phyloP scores from a whole-genome alignment of 2,329 filamentous ascomycete species.

The Paraphoma chrysanthemicola region DNA sequence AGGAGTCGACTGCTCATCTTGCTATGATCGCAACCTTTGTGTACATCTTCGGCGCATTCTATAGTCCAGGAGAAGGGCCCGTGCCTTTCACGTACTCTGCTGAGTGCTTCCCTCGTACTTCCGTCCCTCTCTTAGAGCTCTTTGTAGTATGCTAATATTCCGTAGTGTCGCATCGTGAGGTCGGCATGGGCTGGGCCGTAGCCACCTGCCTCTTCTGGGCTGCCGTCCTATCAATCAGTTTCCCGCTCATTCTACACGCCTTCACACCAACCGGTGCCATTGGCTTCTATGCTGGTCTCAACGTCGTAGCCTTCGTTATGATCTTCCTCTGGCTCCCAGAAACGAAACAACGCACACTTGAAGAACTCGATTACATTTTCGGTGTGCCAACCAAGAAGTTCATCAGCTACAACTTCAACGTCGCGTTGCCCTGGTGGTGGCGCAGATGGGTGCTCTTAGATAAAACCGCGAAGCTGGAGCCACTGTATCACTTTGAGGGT shows the following conservation, averaged over 20 bases:
- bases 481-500: slow-evolving; percentile 36
- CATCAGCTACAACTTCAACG: slow-evolving; percentile 40
- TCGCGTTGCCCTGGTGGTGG: neutral
- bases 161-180: slow-evolving; percentile 63
- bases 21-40: slow-evolving; percentile 63
- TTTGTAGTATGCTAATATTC: no score
- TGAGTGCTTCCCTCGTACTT: slow-evolving; percentile 66
- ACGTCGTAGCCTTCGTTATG: slow-evolving; percentile 32
- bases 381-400: slow-evolving; percentile 49
- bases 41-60: slow-evolving; percentile 60
- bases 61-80: slow-evolving; percentile 54
- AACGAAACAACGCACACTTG: slow-evolving; percentile 40
- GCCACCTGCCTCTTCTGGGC: slow-evolving; percentile 52
- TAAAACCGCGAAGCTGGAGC: slow-evolving; percentile 26
- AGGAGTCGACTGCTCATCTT: slow-evolving; percentile 48
- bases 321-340: slow-evolving; percentile 42
- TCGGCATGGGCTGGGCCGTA: slow-evolving; percentile 52
- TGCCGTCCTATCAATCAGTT: slow-evolving; percentile 48
- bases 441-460: slow-evolving; percentile 44
- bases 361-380: slow-evolving; percentile 46
- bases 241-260: slow-evolving; percentile 44
- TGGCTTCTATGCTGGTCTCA: slow-evolving; percentile 47
- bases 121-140: neutral
- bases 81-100: slow-evolving; percentile 71
- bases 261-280: slow-evolving; percentile 49